These are phyloP conservation scores for Saksenaea oblongispora DNA, from an alignment of 371 early-diverging fungal genomes.

Conservation along the genomic window DNA sequence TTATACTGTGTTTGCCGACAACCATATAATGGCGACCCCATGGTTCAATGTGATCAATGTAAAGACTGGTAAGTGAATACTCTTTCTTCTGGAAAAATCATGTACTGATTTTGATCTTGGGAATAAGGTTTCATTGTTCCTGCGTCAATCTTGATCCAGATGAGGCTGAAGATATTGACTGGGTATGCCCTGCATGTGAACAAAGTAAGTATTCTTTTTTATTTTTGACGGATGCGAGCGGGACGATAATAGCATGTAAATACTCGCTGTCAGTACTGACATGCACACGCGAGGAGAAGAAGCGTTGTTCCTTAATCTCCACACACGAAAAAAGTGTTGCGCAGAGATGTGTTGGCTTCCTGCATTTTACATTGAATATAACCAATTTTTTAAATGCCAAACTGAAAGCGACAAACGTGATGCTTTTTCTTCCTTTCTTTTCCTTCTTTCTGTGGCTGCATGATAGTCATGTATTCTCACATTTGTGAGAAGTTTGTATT, in stretches of 20 bases:
- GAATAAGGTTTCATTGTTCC: constrained; percentile 71
- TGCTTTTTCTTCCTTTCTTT: neutral
- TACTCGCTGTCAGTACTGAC: constrained; percentile 12
- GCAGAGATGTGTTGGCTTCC: constrained; percentile 2
- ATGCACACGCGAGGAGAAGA: constrained; percentile 11
- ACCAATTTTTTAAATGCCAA: neutral
- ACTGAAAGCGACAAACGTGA: constrained; percentile 1
- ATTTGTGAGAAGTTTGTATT: neutral
- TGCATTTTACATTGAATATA: constrained; percentile 4
- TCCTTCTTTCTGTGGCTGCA: neutral
- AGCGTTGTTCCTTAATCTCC: neutral
- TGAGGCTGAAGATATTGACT: constrained; percentile 57
- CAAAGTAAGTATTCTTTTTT: constrained; percentile 25
- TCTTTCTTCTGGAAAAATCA: constrained; percentile 4
- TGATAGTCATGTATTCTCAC: neutral
- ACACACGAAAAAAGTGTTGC: neutral
- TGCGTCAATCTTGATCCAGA: constrained; percentile 71
- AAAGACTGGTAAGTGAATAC: constrained; percentile 65
- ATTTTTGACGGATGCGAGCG: constrained; percentile 3
- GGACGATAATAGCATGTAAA: constrained; percentile 7
- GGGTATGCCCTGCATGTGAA: constrained; percentile 48
- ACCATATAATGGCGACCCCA: constrained; percentile 71
- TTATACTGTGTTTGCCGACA: constrained; percentile 75
- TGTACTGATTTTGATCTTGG: neutral
- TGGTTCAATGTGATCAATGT: constrained; percentile 81